phyloP scores from a whole-genome alignment of 2,329 filamentous ascomycete genomes.

The Aspergillus awamori region DNA sequence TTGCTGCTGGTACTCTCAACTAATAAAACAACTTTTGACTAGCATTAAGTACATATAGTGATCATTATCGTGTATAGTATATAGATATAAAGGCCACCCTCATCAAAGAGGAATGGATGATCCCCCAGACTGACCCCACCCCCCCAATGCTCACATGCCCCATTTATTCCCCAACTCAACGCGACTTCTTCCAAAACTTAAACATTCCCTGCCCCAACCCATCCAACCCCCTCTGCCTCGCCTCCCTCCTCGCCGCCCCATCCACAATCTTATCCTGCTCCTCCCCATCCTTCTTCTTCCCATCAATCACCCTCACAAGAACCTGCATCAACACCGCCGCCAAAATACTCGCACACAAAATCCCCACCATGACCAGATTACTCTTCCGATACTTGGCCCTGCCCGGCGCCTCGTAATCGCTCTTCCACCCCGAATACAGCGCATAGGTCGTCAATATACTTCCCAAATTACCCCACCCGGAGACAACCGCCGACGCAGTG shows the following conservation, averaged over 20 bases:
- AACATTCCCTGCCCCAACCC: conserved; percentile 30
- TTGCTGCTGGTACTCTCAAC: too few relatives aligned
- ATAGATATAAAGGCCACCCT: not conserved
- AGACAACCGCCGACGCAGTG: conserved; percentile 81
- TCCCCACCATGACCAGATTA: conserved; percentile 86
- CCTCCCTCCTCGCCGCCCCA: conserved; percentile 41
- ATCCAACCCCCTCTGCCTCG: conserved; percentile 39
- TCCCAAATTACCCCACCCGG: conserved; percentile 82
- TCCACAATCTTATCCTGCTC: conserved; percentile 27
- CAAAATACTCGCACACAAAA: conserved; percentile 74
- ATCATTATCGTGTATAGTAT: not conserved
- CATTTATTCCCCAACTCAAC: not conserved
- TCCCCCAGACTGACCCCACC: too few relatives aligned
- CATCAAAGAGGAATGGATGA: too few relatives aligned
- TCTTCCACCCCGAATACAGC: conserved; percentile 83
- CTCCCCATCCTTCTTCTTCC: conserved; percentile 5
- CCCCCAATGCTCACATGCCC: too few relatives aligned
- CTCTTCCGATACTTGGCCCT: conserved; percentile 75
- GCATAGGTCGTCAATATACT: conserved; percentile 88
- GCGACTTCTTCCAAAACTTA: conserved; percentile 6
- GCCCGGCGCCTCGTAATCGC: conserved; percentile 66
- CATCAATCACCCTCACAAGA: conserved; percentile 56
- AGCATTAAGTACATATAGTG: too few relatives aligned
- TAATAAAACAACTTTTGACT: too few relatives aligned
- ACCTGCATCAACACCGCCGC: conserved; percentile 67